phyloP scores from a whole-genome alignment of 768 basidiomycete species.

The Xerocomellus amylosporus region DNA sequence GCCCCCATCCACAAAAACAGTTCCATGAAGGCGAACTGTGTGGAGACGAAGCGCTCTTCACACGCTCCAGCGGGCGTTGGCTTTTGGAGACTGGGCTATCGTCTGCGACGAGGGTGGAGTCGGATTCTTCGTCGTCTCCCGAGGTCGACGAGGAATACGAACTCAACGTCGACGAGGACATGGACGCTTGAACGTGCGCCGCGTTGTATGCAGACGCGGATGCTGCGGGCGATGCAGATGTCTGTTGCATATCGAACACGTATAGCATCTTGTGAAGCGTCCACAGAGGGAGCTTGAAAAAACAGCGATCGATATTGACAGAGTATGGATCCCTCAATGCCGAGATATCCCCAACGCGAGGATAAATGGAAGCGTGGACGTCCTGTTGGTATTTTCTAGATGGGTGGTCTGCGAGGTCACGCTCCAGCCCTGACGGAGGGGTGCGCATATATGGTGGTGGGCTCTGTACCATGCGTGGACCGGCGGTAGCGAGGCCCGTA shows the following conservation, averaged over 20 bases:
- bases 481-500: constrained; percentile 19
- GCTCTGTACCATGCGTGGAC: background rate
- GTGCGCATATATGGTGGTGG: constrained; percentile 20
- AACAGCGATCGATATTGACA: constrained; percentile 56
- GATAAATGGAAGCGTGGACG: constrained; percentile 38
- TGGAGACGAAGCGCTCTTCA: constrained; percentile 11
- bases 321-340: constrained; percentile 58
- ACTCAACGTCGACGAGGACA: constrained; percentile 19
- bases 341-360: constrained; percentile 61
- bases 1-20: constrained; percentile 36
- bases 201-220: constrained; percentile 18
- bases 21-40: constrained; percentile 9
- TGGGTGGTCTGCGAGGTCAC: constrained; percentile 20
- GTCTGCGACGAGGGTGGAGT: constrained; percentile 54
- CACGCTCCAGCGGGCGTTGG: background rate
- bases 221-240: background rate
- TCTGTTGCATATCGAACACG: constrained; percentile 53
- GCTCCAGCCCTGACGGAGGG: constrained; percentile 32
- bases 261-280: constrained; percentile 67
- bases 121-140: constrained; percentile 43
- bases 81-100: constrained; percentile 25
- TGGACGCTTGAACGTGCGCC: constrained; percentile 4
- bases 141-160: constrained; percentile 16
- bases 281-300: constrained; percentile 56
- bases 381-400: constrained; percentile 11